Evolutionary conservation across 2,329 filamentous ascomycete species (phyloP).

Genomic region (Aspergillus sp.): DNA sequence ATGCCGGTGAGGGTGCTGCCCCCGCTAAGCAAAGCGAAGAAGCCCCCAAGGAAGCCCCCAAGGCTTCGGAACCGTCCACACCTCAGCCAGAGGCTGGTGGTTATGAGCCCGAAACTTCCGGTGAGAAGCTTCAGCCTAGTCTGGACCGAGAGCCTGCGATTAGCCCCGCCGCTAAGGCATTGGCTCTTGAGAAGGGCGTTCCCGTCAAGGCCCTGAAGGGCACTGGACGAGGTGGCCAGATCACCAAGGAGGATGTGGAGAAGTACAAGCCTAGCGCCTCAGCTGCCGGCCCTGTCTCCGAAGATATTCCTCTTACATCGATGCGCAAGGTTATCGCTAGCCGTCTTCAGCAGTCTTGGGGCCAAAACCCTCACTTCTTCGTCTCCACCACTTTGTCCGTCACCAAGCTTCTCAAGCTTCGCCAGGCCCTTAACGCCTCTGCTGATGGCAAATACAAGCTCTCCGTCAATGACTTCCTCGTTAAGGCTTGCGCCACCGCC

Average conservation of each 20-base stretch:
- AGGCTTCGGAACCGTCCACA: slow-evolving; percentile 61
- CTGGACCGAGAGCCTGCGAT: slow-evolving; percentile 80
- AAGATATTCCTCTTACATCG: slow-evolving; percentile 79
- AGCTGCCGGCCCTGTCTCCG: slow-evolving; percentile 65
- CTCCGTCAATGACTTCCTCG: slow-evolving; percentile 98
- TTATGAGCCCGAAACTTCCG: slow-evolving; percentile 70
- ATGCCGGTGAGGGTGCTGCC: slow-evolving; percentile 77
- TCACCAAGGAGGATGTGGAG: slow-evolving; percentile 91
- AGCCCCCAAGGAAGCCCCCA: slow-evolving; percentile 18
- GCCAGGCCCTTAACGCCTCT: slow-evolving; percentile 84
- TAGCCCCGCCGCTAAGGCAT: slow-evolving; percentile 70
- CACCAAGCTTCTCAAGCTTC: slow-evolving; percentile 92
- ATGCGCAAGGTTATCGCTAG: slow-evolving; percentile 99
- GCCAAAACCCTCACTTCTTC: slow-evolving; percentile 98
- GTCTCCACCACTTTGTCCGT: slow-evolving; percentile 90
- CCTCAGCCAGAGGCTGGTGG: slow-evolving; percentile 50
- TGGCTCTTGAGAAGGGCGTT: slow-evolving; percentile 83
- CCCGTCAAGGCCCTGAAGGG: slow-evolving; percentile 79
- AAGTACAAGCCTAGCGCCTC: slow-evolving; percentile 66
- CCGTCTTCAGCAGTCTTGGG: slow-evolving; percentile 83
- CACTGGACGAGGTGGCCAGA: slow-evolving; percentile 77
- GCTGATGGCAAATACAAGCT: slow-evolving; percentile 96
- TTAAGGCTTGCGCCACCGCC: slow-evolving; percentile 90
- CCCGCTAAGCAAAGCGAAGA: slow-evolving; percentile 55
- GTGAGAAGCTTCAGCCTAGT: slow-evolving; percentile 76